Evolutionary conservation across 2,329 filamentous ascomycete genomes (phyloP), one percentile per base, ranked within the genome.

Genomic region (Hypomyces rosellus): DNA sequence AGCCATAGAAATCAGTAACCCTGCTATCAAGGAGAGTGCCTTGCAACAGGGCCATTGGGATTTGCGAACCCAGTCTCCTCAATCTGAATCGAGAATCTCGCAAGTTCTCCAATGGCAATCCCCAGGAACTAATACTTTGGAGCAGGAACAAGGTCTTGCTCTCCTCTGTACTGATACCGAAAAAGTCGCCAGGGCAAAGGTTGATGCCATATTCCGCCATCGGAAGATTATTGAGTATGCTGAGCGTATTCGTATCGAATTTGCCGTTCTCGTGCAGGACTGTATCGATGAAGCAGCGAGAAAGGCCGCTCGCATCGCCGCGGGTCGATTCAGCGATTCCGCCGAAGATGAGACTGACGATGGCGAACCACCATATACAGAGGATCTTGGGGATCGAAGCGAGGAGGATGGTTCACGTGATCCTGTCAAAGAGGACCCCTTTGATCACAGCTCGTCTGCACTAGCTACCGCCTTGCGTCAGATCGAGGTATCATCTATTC

Each of bases 41-140:
- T 76, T 81, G 2, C 81, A 85, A 57, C 62, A 67, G 36, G 67
- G 76, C 43, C 76, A 80, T 7, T 85, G 87, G 45, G 90, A 96
- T 55, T 84, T 97, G 55, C 84, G 92, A 43, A 96, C 92, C 0
- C 88, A 96, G 64, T 99, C 93, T 4, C 93, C 93, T 0, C 89
- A 96, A 63, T 99, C 95, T 0, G 93, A 99, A 65, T 93, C 89
- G 40, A 85, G 92, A 33, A 95, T 97, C 59, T 88, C 88, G 1
- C 93, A 99, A 67, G 91, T 99, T 5, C 68, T 95, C 58, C 90
- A 96, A 65, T 99, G 95, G 93, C 90, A 96, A 63, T 96, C 92
- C 5, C 93, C 93, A 1, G 91, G 89, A 60, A 87, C 86, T 45
- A 92, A 92, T 61, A 93, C 90, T 0, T 71, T 96, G 14, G 93